Percentiles rank a stretch among this genome's conserved stretches.
These are phyloP conservation scores for Lipomyces lipofer DNA, from an alignment of 805 yeast genomes.

Conservation along the genomic window DNA sequence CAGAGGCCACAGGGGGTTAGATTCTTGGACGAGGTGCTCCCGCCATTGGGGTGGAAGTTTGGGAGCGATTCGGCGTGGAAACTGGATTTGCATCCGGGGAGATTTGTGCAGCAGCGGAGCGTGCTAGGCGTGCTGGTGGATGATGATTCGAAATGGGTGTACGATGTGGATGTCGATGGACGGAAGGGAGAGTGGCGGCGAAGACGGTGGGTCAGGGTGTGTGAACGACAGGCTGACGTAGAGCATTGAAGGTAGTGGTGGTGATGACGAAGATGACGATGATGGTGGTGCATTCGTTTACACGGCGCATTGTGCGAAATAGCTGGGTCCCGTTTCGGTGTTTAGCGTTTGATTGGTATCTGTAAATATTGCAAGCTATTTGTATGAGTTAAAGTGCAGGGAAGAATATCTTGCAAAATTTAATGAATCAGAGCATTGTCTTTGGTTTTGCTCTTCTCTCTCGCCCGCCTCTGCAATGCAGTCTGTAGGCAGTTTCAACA, in stretches of 20 bases:
- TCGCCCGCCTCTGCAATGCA: too few species aligned
- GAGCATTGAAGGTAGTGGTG: neutral
- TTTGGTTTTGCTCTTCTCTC: too few species aligned
- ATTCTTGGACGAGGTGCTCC: constrained; percentile 53
- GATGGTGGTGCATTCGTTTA: too few species aligned
- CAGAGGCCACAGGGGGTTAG: constrained; percentile 67
- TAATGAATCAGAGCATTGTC: too few species aligned
- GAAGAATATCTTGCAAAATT: too few species aligned
- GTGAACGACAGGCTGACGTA: constrained; percentile 33
- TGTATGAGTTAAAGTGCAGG: too few species aligned
- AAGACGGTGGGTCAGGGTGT: constrained; percentile 42
- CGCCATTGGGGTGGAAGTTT: constrained; percentile 77
- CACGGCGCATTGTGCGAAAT: too few species aligned
- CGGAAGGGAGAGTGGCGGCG: constrained; percentile 44
- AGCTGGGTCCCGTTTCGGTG: too few species aligned
- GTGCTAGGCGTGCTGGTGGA: constrained; percentile 37
- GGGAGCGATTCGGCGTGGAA: constrained; percentile 62
- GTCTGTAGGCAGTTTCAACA: too few species aligned
- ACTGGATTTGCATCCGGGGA: constrained; percentile 54
- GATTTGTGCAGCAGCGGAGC: constrained; percentile 55
- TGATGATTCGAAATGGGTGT: constrained; percentile 42
- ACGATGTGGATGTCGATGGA: constrained; percentile 37
- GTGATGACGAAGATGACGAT: neutral
- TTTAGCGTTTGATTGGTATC: too few species aligned
- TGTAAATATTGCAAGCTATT: too few species aligned